Percentiles rank a stretch among this genome's conserved stretches.
phyloP scores from a whole-genome alignment of 2,329 filamentous ascomycete species.

The Pyricularia pennisetigena region DNA sequence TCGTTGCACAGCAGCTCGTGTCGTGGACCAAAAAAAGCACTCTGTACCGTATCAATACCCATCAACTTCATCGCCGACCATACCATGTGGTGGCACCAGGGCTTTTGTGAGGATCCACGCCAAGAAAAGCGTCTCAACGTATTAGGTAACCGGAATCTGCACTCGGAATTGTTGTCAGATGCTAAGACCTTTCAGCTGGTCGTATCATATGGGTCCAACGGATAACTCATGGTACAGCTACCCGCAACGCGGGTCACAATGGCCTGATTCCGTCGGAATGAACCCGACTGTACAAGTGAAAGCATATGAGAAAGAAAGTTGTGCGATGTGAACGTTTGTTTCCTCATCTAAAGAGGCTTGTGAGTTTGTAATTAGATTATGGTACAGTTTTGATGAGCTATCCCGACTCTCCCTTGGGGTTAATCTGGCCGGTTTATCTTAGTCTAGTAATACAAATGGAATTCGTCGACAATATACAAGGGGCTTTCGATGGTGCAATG shows the following conservation, averaged over 20 bases:
- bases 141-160: too few species aligned
- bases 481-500: background rate
- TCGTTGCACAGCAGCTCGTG: background rate
- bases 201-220: background rate
- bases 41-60: background rate
- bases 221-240: background rate
- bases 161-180: too few species aligned
- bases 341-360: background rate
- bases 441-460: background rate
- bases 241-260: background rate
- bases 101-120: background rate
- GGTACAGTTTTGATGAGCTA: background rate
- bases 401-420: background rate
- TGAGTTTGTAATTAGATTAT: background rate
- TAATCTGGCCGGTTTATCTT: background rate
- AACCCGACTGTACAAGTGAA: background rate
- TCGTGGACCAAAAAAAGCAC: background rate
- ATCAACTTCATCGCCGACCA: background rate
- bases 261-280: background rate
- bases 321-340: background rate
- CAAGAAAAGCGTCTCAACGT: too few species aligned
- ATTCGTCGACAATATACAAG: background rate
- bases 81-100: background rate
- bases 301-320: too few species aligned
- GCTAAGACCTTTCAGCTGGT: background rate